Evolutionary conservation across 208 protist genomes (phyloP).

Genomic region (Angomonas deanei): DNA sequence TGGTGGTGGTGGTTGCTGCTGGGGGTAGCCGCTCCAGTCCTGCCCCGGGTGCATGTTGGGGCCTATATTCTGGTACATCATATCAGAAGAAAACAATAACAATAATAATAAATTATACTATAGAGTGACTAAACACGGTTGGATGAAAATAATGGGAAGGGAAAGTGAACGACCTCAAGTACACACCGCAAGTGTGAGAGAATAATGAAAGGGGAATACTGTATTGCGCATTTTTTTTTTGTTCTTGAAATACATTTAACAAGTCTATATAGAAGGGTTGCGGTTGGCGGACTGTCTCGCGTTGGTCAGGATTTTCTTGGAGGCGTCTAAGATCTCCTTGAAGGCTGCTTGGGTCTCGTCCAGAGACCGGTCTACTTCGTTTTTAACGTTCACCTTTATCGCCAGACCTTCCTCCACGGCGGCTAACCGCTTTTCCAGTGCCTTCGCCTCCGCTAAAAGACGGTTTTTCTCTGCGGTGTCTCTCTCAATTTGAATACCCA

Average conservation of each 20-base stretch:
- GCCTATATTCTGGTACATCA: not conserved
- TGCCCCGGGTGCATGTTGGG: no score
- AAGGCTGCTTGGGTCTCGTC: slow-evolving; percentile 78
- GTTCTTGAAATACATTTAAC: no score
- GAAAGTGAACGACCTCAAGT: not conserved
- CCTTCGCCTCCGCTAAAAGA: slow-evolving; percentile 43
- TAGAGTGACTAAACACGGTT: not conserved
- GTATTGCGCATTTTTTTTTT: no score
- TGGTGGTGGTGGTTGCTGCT: not conserved
- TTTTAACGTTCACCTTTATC: slow-evolving; percentile 39
- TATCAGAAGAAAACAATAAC: not conserved
- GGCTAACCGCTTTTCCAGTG: slow-evolving; percentile 35
- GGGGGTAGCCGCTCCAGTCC: slow-evolving; percentile 10
- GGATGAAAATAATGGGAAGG: not conserved
- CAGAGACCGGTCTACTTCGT: slow-evolving; percentile 74
- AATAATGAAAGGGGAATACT: no score
- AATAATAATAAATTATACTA: not conserved
- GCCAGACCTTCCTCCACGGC: slow-evolving; percentile 50
- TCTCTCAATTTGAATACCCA: slow-evolving; percentile 63
- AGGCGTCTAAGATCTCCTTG: slow-evolving; percentile 84
- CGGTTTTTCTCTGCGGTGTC: slow-evolving; percentile 66
- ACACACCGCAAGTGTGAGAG: no score
- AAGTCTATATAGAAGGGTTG: not conserved
- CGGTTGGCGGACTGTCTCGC: slow-evolving; percentile 31
- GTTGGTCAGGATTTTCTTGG: slow-evolving; percentile 63